Base-by-base conservation (phyloP, 208 protist genomes). In the Leishmania lainsoni region DNA sequence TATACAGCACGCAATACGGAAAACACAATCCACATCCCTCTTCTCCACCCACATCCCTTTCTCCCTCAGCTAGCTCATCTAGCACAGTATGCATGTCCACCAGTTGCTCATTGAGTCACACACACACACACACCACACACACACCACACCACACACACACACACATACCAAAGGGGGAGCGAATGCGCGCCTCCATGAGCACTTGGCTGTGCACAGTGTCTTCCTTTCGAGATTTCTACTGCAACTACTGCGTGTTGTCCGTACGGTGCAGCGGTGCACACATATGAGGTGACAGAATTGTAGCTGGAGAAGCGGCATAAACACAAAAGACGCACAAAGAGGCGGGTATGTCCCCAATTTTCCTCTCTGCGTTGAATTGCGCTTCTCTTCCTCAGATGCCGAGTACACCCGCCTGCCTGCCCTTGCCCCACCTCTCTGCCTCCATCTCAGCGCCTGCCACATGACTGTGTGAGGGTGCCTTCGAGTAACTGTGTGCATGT, bases 281-380 rank as follows among this genome's bases (percentile, higher is more conserved):
- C 61, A 16, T 29, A 66, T 66, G 61, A 29, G 61, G 42, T 29
- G 35, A 29, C 61, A 39, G 3, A 20, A 29, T 66, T 29, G 9
- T 29, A 66, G 61, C 61, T 5, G 61, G 61, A 29, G 61, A n/a
- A 29, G 61, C 59, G 59, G 58, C n/a, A 42, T 8, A 48, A 29
- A 65, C 72, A n/a, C 61, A 39, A 29, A 66, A 26, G 35, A 16
- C n/a, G 17, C 12, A 39, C 17, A 3, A 66, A 65, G 65, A 77
- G 85, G 87, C 87, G 81, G 87, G 87, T 90, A 83, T 90, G 87
- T 90, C 87, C 87, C 87, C 87, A 90, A 85, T 56, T 90, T 87
- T 90, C 87, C 85, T 75, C 69, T 76, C 79, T 72, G 1, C 59
- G 4, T 6, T 70, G 51, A 29, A 4, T 39, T 66, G 29, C 3